Conservation (phyloP, 2,329 filamentous ascomycete species). For the Corniculantispora saksenae region DNA sequence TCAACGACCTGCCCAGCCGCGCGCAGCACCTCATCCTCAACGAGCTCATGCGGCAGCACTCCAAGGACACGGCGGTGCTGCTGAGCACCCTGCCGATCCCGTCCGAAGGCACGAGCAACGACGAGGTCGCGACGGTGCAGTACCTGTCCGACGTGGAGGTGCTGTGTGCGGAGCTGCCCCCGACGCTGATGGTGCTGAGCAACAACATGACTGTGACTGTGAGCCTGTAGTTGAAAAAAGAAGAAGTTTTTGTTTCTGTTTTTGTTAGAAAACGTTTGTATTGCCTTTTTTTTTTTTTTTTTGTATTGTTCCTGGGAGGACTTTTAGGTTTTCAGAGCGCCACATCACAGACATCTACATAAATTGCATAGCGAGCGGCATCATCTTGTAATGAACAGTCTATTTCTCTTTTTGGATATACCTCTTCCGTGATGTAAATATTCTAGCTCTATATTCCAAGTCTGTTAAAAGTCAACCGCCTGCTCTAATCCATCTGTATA, state of each 20-base stretch:
- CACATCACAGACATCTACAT: conserved; percentile 2
- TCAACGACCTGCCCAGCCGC: conserved; percentile 82
- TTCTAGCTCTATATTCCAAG: conserved; percentile 9
- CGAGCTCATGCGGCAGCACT: conserved; percentile 73
- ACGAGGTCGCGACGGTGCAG: conserved; percentile 67
- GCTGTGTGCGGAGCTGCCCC: conserved; percentile 73
- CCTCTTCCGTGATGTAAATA: not conserved
- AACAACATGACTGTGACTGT: conserved; percentile 90
- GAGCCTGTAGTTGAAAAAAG: conserved; percentile 53
- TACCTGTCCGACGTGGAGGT: conserved; percentile 80
- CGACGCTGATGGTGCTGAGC: conserved; percentile 76
- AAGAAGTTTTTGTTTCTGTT: conserved; percentile 16
- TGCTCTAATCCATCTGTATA: not conserved
- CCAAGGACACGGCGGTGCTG: conserved; percentile 71
- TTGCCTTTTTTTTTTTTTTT: conserved; percentile 20
- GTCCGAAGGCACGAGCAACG: conserved; percentile 71
- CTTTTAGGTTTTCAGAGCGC: not conserved
- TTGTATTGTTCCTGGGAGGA: not conserved
- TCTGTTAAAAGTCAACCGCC: not conserved
- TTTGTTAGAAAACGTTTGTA: conserved; percentile 15
- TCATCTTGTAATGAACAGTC: not conserved
- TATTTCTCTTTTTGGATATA: not conserved
- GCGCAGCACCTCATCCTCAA: conserved; percentile 87
- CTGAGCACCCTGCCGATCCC: conserved; percentile 85
- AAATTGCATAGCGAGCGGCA: conserved; percentile 20